These are phyloP conservation scores for Colletotrichum musicola DNA, from an alignment of 2,329 filamentous ascomycete genomes.

Conservation along the genomic window DNA sequence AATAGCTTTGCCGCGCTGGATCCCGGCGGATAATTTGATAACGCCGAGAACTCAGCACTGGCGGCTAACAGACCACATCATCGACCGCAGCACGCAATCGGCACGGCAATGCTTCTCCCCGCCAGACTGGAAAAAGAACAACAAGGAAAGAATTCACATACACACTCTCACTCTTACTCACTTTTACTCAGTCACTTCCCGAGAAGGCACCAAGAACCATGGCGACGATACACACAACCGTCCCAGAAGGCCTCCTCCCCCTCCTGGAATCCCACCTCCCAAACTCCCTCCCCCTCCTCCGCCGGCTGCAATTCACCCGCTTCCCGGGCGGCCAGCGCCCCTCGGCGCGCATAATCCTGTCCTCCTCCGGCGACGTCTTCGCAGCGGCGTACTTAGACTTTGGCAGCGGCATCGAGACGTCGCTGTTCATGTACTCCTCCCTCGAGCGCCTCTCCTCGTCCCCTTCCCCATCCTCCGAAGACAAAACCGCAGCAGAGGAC, in stretches of 20 bases:
- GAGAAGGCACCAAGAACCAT: not conserved
- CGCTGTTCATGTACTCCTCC: slow-evolving; percentile 72
- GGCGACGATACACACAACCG: slow-evolving; percentile 44
- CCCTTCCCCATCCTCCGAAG: slow-evolving; percentile 21
- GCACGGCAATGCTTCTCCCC: too few relatives aligned
- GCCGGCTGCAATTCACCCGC: slow-evolving; percentile 72
- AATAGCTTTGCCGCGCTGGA: slow-evolving; percentile 9
- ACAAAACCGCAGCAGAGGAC: slow-evolving; percentile 45
- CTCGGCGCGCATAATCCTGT: slow-evolving; percentile 58
- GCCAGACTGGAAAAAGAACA: too few relatives aligned
- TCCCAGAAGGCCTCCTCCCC: slow-evolving; percentile 54
- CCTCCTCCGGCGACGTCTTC: slow-evolving; percentile 51
- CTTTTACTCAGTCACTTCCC: too few relatives aligned
- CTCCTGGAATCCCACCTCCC: slow-evolving; percentile 67
- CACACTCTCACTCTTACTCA: too few relatives aligned
- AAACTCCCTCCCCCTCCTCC: slow-evolving; percentile 69
- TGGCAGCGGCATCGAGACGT: slow-evolving; percentile 71
- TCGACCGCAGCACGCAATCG: not conserved
- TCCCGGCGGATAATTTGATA: slow-evolving; percentile 13
- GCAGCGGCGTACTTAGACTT: slow-evolving; percentile 73
- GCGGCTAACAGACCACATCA: not conserved
- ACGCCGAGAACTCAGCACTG: not conserved
- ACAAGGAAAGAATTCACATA: too few relatives aligned
- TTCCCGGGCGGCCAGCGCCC: slow-evolving; percentile 55
- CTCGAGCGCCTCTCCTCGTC: slow-evolving; percentile 52